A percentile compares a stretch with the other conserved stretches of the same genome.
phyloP scores from a whole-genome alignment of 495 filamentous ascomycete genomes.

The Evernia prunastri region DNA sequence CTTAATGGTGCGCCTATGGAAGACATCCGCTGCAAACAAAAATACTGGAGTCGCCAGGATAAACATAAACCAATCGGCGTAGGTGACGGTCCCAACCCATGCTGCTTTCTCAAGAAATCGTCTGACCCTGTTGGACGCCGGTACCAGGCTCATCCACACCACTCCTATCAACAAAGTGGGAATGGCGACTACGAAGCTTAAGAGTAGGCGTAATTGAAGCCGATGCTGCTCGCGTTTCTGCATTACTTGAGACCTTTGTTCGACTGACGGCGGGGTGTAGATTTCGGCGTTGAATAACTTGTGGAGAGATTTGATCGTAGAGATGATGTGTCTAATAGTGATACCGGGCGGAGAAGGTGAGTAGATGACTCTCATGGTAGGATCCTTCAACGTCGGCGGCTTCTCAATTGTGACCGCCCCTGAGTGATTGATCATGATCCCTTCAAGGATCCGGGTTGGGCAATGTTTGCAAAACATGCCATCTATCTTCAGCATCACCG shows the following conservation, averaged over 20 bases:
- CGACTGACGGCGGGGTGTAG: slow-evolving; percentile 75
- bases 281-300: slow-evolving; percentile 58
- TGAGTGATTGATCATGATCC: slow-evolving; percentile 45
- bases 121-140: slow-evolving; percentile 47
- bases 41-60: slow-evolving; percentile 85
- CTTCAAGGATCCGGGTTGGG: slow-evolving; percentile 51
- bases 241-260: slow-evolving; percentile 72
- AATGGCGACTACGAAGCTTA: slow-evolving; percentile 69
- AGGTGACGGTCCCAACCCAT: slow-evolving; percentile 67
- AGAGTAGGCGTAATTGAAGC: slow-evolving; percentile 57
- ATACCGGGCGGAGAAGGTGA: slow-evolving; percentile 58
- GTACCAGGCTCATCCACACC: slow-evolving; percentile 80
- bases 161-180: slow-evolving; percentile 88
- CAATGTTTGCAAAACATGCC: slow-evolving; percentile 90
- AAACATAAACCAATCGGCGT: slow-evolving; percentile 77
- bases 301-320: slow-evolving; percentile 57
- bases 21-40: slow-evolving; percentile 81
- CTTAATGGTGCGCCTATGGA: slow-evolving; percentile 71
- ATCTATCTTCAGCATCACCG: slow-evolving; percentile 59
- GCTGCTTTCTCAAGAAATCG: slow-evolving; percentile 59
- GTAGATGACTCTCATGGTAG: slow-evolving; percentile 68
- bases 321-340: slow-evolving; percentile 70
- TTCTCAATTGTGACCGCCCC: slow-evolving; percentile 44
- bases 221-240: slow-evolving; percentile 55
- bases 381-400: slow-evolving; percentile 45